Evolutionary conservation across 2,329 filamentous ascomycete species (phyloP), one percentile per base, ranked within the genome.

Genomic region (Colletotrichum australisinense): DNA sequence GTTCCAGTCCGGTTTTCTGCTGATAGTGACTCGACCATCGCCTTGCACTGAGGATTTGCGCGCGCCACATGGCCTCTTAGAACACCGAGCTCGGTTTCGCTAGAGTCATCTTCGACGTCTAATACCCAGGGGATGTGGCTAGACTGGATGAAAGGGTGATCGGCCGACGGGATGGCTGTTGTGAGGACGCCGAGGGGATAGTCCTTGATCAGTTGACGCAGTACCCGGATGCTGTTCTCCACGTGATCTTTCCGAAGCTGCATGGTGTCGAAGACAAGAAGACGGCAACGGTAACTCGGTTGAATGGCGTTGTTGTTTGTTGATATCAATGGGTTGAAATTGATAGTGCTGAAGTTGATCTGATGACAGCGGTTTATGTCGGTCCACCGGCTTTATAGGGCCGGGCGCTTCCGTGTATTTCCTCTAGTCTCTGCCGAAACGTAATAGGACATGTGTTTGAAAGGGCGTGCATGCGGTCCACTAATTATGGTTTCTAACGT

Each of bases 141-240:
- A 64, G 85, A 86, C 76, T 91, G 90, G 5, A 93, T 85, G 16
- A 88, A 82, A 0, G 87, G 86, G 75, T 86, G 82, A 0, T 77
- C 79, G 11, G 81, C 56, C 0, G 88, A 91, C 1, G 81, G 77
- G 56, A 93, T 88, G 5, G 89, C 89, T 0, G 91, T 93, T 9
- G 89, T 93, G 8, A 93, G 77, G 16, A 93, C 83, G 1, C 91
- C 91, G 0, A 93, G 83, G 0, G 91, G 89, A 76, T 92, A 89
- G 16, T 88, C 84, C 24, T 84, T 85, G 76, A 93, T 90, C 64
- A 93, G 83, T 67, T 87, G 80, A 42, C 87, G 87, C 26, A 93
- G 85, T 3, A 82, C 81, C 0, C 83, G 80, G 67, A 89, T 82
- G 68, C 83, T 79, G 8, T 81, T 76, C 75, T 93, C 91, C 11